These are phyloP conservation scores for Coprinopsis cinerea DNA, from an alignment of 768 basidiomycete genomes.

Conservation along the genomic window DNA sequence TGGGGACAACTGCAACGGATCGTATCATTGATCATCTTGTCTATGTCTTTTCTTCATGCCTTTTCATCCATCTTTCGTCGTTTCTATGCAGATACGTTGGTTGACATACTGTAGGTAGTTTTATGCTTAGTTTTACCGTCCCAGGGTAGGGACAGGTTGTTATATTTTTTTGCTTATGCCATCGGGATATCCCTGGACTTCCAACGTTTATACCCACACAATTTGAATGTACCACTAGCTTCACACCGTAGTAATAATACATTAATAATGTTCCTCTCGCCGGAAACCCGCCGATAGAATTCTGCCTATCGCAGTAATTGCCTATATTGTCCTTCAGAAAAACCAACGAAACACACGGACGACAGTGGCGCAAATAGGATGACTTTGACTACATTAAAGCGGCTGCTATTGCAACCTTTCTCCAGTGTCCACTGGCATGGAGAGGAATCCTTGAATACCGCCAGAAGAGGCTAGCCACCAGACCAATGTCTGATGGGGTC, in stretches of 20 bases:
- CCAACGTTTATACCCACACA: not conserved
- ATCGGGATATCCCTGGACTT: not conserved
- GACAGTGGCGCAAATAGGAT: not conserved
- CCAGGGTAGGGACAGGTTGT: not conserved
- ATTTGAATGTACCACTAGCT: not conserved
- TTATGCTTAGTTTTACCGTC: not conserved
- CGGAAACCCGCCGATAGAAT: not conserved
- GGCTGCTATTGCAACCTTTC: not conserved
- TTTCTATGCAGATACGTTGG: too few species aligned
- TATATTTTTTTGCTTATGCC: not conserved
- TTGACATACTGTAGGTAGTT: not conserved
- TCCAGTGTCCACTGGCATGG: not conserved
- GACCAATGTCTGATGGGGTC: not conserved
- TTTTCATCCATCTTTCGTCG: not conserved
- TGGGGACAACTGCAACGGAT: slow-evolving; percentile 35
- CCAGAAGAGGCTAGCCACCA: not conserved
- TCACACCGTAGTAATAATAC: not conserved
- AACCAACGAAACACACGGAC: not conserved
- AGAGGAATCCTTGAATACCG: not conserved
- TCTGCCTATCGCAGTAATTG: not conserved
- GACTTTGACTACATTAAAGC: not conserved
- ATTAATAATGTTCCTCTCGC: not conserved
- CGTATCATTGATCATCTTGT: slow-evolving; percentile 26
- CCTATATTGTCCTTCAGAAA: not conserved
- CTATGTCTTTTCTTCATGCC: not conserved